Conservation (phyloP, 306 rosid genomes). For the Casuarina cunninghamiana region DNA sequence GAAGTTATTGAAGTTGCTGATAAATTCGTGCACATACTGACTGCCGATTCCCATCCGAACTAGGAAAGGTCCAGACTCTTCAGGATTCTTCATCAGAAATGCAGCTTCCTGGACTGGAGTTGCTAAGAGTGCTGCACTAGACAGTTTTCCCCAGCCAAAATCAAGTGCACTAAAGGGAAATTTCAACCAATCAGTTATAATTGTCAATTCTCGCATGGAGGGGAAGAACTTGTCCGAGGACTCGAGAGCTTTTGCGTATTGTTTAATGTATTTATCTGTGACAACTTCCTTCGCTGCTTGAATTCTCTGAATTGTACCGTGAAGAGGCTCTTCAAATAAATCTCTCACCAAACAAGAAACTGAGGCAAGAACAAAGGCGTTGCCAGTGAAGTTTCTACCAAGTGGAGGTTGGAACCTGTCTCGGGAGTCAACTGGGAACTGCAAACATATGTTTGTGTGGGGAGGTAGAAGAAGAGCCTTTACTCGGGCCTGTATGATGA, state of each 20-base stretch:
- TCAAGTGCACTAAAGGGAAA: slow-evolving; percentile 23
- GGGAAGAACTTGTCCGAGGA: slow-evolving; percentile 34
- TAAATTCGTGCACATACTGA: slow-evolving; percentile 9
- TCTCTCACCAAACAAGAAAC: slow-evolving; percentile 24
- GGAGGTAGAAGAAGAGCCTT: slow-evolving; percentile 25
- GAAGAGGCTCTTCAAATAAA: slow-evolving; percentile 18
- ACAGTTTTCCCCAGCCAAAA: slow-evolving; percentile 32
- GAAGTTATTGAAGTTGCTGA: slow-evolving; percentile 15
- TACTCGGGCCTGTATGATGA: slow-evolving; percentile 28
- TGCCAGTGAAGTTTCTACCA: slow-evolving; percentile 30
- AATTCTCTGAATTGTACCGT: slow-evolving; percentile 17
- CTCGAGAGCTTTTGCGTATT: slow-evolving; percentile 27
- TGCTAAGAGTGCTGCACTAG: slow-evolving; percentile 14
- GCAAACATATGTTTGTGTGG: slow-evolving; percentile 32
- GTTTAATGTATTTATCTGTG: slow-evolving; percentile 26
- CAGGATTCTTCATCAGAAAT: slow-evolving; percentile 28
- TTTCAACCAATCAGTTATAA: slow-evolving; percentile 27
- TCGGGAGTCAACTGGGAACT: slow-evolving; percentile 28
- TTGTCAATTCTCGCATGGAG: slow-evolving; percentile 35
- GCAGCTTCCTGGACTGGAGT: slow-evolving; percentile 34
- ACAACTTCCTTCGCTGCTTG: slow-evolving; percentile 26
- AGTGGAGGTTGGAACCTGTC: slow-evolving; percentile 25
- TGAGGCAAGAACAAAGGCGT: slow-evolving; percentile 34
- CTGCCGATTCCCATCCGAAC: slow-evolving; percentile 25
- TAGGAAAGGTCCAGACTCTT: slow-evolving; percentile 21